Evolutionary conservation across 345 rosid genomes (phyloP), one percentile per base, ranked within the genome.

Genomic region (Eucalyptus virginea): DNA sequence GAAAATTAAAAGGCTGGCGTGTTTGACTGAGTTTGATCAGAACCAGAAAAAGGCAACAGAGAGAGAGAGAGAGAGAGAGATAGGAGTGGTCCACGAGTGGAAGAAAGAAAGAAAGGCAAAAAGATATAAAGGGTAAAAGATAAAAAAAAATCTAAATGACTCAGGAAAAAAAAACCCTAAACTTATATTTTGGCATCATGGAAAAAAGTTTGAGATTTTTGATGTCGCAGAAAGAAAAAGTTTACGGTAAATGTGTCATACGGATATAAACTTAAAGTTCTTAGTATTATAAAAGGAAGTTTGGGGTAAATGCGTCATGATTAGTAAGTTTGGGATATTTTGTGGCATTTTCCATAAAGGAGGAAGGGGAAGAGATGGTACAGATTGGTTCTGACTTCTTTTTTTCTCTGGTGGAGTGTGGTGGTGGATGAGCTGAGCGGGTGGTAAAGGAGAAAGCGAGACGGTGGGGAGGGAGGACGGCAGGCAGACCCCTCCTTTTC

Each of bases 211-310:
- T 3, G 7, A 3, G 1, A 52, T 18, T 52, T 7, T 18, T 18
- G 0, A 7, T 52, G 23, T 52, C 0, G 8, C 4, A 51, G 1
- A 19, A 52, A 51, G 3, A 51, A 51, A 52, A 21, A 8, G 5
- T 3, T 19, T 21, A 5, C 1, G 1, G 0, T 21, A 19, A 52
- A 52, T 2, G 0, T 52, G 52, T 0, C 7, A 2, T 49, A 49
- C 1, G 6, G 0, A 2, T 51, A 18, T 6, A 51, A 51, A 51
- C 0, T 51, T 51, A 0, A 21, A 18, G 21, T 17, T 51, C 17
- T 6, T 14, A 6, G 16, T 14, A 49, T 49, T 2, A 47, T 47
- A 47, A 47, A 47, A 11, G 4, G 49, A 47, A 47, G 13, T 47
- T 47, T 47, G 4, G 48, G 11, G 48, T 45, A 45, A 45, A 52